Percentiles rank a stretch among this genome's conserved stretches.
These are phyloP conservation scores for Cucumis hystrix DNA, from an alignment of 306 rosid genomes.

Conservation along the genomic window DNA sequence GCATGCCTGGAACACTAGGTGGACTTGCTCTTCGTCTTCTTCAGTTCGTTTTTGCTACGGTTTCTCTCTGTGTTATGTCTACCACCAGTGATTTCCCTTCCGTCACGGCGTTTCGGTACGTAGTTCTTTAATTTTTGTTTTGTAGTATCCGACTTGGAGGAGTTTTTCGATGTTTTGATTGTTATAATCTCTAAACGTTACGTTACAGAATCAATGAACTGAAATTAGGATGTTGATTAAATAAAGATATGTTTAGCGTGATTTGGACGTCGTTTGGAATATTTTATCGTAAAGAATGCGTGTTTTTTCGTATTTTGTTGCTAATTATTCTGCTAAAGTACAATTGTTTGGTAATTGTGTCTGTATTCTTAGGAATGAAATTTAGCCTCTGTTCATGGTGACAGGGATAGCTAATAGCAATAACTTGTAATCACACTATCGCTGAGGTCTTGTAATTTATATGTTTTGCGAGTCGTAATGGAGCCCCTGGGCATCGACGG, in stretches of 20 bases:
- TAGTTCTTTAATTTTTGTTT: neutral
- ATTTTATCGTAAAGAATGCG: neutral
- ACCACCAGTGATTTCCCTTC: constrained; percentile 24
- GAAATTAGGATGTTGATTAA: neutral
- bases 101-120: constrained; percentile 27
- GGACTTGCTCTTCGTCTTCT: constrained; percentile 21
- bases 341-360: neutral
- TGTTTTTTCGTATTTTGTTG: neutral
- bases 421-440: neutral
- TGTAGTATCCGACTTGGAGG: neutral
- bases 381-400: neutral
- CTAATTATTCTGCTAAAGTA: neutral
- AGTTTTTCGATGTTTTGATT: neutral
- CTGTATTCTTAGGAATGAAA: neutral
- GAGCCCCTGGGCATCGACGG: neutral
- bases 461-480: neutral
- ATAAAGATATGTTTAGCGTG: neutral
- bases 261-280: neutral
- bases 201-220: neutral
- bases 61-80: constrained; percentile 27
- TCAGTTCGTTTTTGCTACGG: constrained; percentile 19
- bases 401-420: neutral
- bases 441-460: neutral
- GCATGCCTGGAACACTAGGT: constrained; percentile 32
- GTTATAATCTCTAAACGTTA: neutral